phyloP scores from a whole-genome alignment of 441 rosid genomes.

The Geranium incanum region DNA sequence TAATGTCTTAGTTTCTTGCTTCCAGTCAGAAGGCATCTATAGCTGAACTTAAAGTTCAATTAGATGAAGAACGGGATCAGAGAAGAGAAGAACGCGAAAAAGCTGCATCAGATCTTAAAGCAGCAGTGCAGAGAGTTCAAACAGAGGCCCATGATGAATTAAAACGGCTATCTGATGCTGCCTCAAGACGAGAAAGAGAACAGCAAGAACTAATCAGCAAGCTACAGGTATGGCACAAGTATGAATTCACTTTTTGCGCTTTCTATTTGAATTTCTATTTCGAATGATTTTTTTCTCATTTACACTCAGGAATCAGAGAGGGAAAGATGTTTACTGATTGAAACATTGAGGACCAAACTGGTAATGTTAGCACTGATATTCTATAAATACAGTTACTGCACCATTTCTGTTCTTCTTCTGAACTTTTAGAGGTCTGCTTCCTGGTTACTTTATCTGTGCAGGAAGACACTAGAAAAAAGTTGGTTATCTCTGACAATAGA shows the following conservation, averaged over 20 bases:
- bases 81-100: conserved; percentile 77
- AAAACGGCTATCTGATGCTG: conserved; percentile 50
- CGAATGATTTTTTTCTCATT: conserved; percentile 23
- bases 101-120: conserved; percentile 60
- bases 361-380: conserved; percentile 30
- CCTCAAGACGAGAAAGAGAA: conserved; percentile 57
- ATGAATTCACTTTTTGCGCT: conserved; percentile 16
- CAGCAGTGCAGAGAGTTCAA: conserved; percentile 75
- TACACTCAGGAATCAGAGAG: conserved; percentile 60
- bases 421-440: conserved; percentile 6
- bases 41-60: conserved; percentile 53
- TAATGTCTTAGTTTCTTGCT: conserved; percentile 20
- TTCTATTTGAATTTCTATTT: conserved; percentile 13
- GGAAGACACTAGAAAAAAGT: conserved; percentile 84
- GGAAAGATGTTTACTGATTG: conserved; percentile 66
- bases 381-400: background rate
- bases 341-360: conserved; percentile 72
- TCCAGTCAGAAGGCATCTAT: conserved; percentile 75
- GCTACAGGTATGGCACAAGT: conserved; percentile 53
- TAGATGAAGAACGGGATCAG: conserved; percentile 79
- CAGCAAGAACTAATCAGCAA: conserved; percentile 71
- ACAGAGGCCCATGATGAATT: conserved; percentile 66
- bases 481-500: conserved; percentile 75
- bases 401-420: conserved; percentile 1
- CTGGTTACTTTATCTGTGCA: conserved; percentile 24